Evolutionary conservation across 1,139 yeast genomes (phyloP).

Genomic region (Schizosaccharomyces versatilis): DNA sequence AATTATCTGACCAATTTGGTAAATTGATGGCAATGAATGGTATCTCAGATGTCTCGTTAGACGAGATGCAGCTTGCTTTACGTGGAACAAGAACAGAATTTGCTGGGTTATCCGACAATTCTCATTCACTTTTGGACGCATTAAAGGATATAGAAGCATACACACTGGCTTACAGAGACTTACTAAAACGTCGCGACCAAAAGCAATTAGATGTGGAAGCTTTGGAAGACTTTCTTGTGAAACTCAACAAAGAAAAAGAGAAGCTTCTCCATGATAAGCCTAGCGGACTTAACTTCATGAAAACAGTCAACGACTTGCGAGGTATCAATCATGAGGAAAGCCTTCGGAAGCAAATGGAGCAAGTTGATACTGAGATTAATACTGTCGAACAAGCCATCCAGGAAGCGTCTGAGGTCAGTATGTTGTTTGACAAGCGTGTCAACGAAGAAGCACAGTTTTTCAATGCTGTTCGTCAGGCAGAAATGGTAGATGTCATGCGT

Average conservation of each 20-base stretch:
- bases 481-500: slow-evolving; percentile 47
- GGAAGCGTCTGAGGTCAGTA: slow-evolving; percentile 47
- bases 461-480: slow-evolving; percentile 58
- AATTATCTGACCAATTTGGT: slow-evolving; percentile 45
- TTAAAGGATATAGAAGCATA: slow-evolving; percentile 76
- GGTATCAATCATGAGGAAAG: slow-evolving; percentile 38
- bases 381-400: slow-evolving; percentile 36
- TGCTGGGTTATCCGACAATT: slow-evolving; percentile 32
- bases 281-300: slow-evolving; percentile 30
- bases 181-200: slow-evolving; percentile 70
- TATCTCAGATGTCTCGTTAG: slow-evolving; percentile 28
- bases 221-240: slow-evolving; percentile 50
- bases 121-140: slow-evolving; percentile 16
- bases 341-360: slow-evolving; percentile 29
- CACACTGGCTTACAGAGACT: slow-evolving; percentile 47
- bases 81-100: slow-evolving; percentile 23
- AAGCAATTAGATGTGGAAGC: slow-evolving; percentile 82
- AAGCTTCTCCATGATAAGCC: slow-evolving; percentile 36
- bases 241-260: slow-evolving; percentile 46
- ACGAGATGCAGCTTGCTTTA: slow-evolving; percentile 32
- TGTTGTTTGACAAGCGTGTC: slow-evolving; percentile 43
- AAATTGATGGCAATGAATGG: slow-evolving; percentile 40
- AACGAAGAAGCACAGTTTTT: slow-evolving; percentile 58
- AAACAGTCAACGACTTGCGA: slow-evolving; percentile 32
- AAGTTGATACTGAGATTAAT: slow-evolving; percentile 35